Conservation (phyloP, 768 basidiomycete species). For the Tulasnella sp. region DNA sequence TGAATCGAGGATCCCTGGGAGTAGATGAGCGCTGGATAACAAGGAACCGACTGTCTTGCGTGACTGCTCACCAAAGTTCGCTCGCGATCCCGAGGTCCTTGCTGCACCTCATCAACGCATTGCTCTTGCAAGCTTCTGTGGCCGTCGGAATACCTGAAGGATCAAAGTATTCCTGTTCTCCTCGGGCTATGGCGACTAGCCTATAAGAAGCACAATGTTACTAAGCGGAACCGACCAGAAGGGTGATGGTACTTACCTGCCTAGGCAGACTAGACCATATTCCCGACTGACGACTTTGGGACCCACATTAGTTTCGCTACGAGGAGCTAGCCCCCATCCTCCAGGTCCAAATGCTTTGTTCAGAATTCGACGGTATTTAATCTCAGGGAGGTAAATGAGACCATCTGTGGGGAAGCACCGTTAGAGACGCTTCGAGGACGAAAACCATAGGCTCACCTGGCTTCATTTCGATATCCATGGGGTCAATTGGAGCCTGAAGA, state of each 20-base stretch:
- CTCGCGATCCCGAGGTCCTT: slow-evolving; percentile 95
- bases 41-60: slow-evolving; percentile 3
- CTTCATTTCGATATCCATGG: slow-evolving; percentile 85
- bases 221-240: slow-evolving; percentile 10
- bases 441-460: slow-evolving; percentile 58
- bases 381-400: slow-evolving; percentile 91
- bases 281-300: slow-evolving; percentile 86
- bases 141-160: slow-evolving; percentile 87
- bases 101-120: slow-evolving; percentile 95
- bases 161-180: slow-evolving; percentile 97
- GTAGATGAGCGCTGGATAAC: neutral
- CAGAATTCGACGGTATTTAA: slow-evolving; percentile 87
- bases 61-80: slow-evolving; percentile 76
- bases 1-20: slow-evolving; percentile 89
- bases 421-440: neutral
- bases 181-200: slow-evolving; percentile 83
- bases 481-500: slow-evolving; percentile 69
- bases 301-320: slow-evolving; percentile 86
- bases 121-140: slow-evolving; percentile 92
- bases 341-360: slow-evolving; percentile 96
- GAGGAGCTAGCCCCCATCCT: slow-evolving; percentile 93
- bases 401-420: slow-evolving; percentile 57
- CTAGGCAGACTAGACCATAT: slow-evolving; percentile 90
- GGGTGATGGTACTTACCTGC: slow-evolving; percentile 55
- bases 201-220: slow-evolving; percentile 42